phyloP scores from a whole-genome alignment of 305 asterid species.

The Rubia balearica region DNA sequence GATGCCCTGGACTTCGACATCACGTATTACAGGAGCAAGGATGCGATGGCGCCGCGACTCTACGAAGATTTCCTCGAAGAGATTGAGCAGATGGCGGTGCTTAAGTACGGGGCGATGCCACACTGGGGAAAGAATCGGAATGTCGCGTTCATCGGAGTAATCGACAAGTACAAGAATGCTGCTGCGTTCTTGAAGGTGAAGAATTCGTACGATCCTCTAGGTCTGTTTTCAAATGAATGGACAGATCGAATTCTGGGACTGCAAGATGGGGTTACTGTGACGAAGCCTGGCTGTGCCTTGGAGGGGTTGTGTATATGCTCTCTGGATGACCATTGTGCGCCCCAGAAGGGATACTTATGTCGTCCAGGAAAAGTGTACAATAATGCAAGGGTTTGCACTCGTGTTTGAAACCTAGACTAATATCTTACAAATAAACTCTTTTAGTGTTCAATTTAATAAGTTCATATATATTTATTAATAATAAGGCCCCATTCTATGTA shows the following conservation, averaged over 20 bases:
- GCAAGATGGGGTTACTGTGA: neutral
- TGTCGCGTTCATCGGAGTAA: constrained; percentile 2
- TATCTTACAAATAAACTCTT: neutral
- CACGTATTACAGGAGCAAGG: constrained; percentile 5
- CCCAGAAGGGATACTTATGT: constrained; percentile 4
- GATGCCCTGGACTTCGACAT: constrained; percentile 2
- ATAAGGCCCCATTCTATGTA: too few relatives aligned
- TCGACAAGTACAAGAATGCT: constrained; percentile 1
- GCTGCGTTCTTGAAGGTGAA: constrained; percentile 4
- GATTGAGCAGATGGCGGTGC: constrained; percentile 2
- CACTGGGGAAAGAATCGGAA: constrained; percentile 8
- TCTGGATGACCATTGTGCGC: neutral
- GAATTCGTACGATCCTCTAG: neutral
- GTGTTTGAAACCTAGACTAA: neutral
- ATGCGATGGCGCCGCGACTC: constrained; percentile 1
- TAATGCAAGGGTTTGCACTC: constrained; percentile 10
- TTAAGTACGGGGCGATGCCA: neutral
- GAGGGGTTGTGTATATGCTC: constrained; percentile 8
- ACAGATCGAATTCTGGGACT: constrained; percentile 5
- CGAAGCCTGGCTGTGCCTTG: constrained; percentile 5
- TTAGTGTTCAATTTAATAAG: neutral
- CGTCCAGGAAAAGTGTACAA: constrained; percentile 3
- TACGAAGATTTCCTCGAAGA: constrained; percentile 7
- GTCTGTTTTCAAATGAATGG: constrained; percentile 6
- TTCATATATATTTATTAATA: neutral